Evolutionary conservation across 1,139 yeast species (phyloP).

Genomic region (Meyerozyma smithsonii): DNA sequence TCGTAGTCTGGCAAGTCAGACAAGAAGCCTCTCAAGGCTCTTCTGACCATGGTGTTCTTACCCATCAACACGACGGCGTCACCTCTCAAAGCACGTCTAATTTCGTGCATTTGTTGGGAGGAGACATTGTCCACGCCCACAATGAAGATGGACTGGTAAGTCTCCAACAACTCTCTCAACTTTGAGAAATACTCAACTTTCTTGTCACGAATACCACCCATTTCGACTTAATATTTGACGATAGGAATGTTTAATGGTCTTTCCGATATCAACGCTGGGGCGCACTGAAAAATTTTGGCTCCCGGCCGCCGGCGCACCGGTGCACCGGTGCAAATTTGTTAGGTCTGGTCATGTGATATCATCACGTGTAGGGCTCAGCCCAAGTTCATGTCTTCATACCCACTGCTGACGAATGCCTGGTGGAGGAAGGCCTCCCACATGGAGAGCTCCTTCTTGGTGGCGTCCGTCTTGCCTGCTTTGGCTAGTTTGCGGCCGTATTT

Average conservation of each 20-base stretch:
- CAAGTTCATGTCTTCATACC: constrained; percentile 49
- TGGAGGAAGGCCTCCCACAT: constrained; percentile 43
- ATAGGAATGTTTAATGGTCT: constrained; percentile 93
- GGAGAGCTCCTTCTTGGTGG: constrained; percentile 17
- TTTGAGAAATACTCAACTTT: constrained; percentile 92
- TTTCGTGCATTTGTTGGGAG: constrained; percentile 99
- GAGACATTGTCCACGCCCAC: constrained; percentile 99
- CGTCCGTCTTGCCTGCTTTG: constrained; percentile 23
- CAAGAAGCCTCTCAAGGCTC: constrained; percentile 97
- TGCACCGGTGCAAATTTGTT: background rate
- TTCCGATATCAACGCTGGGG: constrained; percentile 10
- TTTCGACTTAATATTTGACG: constrained; percentile 81
- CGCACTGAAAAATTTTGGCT: constrained; percentile 1
- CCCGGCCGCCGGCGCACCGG: background rate
- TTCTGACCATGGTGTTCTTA: constrained; percentile 99
- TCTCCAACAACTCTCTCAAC: constrained; percentile 93
- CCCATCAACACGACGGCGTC: constrained; percentile 97
- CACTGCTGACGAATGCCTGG: constrained; percentile 59
- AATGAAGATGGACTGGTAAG: constrained; percentile 95
- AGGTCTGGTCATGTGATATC: no score
- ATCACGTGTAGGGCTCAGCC: constrained; percentile 13
- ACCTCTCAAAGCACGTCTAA: constrained; percentile 95
- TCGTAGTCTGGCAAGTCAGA: constrained; percentile 94
- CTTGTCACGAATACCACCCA: constrained; percentile 99
- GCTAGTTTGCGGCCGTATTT: constrained; percentile 52